Percentiles rank a stretch among this genome's conserved stretches.
These are phyloP conservation scores for Puccinellia tenuiflora DNA, from an alignment of 176 grass and related monocot genomes.

Conservation along the genomic window DNA sequence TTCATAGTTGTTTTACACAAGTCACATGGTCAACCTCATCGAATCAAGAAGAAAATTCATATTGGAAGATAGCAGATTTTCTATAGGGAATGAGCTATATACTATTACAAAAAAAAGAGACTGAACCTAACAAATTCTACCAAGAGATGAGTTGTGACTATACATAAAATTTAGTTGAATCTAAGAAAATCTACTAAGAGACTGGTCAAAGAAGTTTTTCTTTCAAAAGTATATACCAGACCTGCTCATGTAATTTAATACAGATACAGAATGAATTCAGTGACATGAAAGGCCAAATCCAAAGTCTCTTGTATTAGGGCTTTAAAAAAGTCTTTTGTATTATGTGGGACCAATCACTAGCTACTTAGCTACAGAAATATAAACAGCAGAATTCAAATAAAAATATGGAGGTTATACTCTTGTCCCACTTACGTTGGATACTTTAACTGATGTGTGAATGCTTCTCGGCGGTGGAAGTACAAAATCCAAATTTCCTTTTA, in stretches of 20 bases:
- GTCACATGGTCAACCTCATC: neutral
- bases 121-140: neutral
- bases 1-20: neutral
- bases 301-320: no score
- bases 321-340: neutral
- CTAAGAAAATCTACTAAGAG: neutral
- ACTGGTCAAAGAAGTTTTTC: neutral
- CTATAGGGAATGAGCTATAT: neutral
- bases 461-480: conserved; percentile 35
- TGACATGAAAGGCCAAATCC: neutral
- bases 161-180: neutral
- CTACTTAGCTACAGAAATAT: neutral
- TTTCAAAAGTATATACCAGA: neutral
- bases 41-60: neutral
- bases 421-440: conserved; percentile 38
- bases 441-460: conserved; percentile 47
- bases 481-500: conserved; percentile 48
- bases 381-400: neutral
- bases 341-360: neutral
- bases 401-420: neutral
- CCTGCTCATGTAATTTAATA: neutral
- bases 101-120: neutral
- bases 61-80: neutral
- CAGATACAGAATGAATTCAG: neutral
- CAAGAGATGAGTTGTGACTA: neutral